A percentile compares a stretch with the other conserved stretches of the same genome.
phyloP scores from a whole-genome alignment of 306 rosid species.

The barrel medic (Medicago truncatula) region MtrunA17r5.0-ANR NC_053043.1:43509001-43509500 shows the following conservation, averaged over 20 bases:
- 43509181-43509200: background rate
- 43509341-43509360: background rate
- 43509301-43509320: background rate
- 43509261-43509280: background rate
- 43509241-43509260: background rate
- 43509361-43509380: background rate
- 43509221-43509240: too few species aligned
- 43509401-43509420: too few species aligned
- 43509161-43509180: background rate
- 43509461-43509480: background rate
- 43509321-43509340: background rate
- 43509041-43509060: conserved; percentile 23
- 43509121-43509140: background rate
- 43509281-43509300: background rate
- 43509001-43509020: conserved; percentile 34
- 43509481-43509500: background rate
- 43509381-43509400: too few species aligned
- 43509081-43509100: conserved; percentile 27
- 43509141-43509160: background rate
- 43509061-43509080: conserved; percentile 23
- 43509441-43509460: too few species aligned
- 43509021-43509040: conserved; percentile 29
- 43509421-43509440: too few species aligned
- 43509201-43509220: background rate
- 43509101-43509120: conserved; percentile 9